Conservation (phyloP, 305 asterid genomes). For the Fraxinus angustifolia region DNA sequence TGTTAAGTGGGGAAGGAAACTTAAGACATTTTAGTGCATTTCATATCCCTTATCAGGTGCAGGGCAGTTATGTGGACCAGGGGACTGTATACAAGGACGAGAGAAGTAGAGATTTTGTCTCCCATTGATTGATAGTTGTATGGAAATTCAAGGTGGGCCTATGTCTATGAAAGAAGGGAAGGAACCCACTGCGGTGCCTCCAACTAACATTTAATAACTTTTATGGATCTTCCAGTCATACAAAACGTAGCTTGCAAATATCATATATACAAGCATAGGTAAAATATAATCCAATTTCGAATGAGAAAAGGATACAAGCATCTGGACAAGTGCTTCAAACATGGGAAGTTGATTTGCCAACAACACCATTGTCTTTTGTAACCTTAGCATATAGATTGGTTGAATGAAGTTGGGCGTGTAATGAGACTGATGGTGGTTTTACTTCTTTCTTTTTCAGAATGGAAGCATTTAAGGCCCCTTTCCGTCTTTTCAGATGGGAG, state of each 20-base stretch:
- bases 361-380: neutral
- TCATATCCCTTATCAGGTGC: neutral
- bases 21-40: neutral
- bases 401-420: neutral
- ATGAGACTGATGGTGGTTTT: neutral
- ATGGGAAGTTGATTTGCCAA: neutral
- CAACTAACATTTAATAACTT: neutral
- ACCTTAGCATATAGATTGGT: neutral
- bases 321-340: neutral
- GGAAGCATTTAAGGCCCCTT: neutral
- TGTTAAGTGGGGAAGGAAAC: neutral
- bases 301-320: neutral
- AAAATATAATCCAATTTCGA: neutral
- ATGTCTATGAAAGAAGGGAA: neutral
- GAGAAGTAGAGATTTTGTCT: neutral
- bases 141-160: neutral
- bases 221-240: neutral
- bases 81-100: neutral
- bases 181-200: neutral
- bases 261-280: neutral
- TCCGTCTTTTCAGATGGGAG: neutral
- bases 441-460: neutral
- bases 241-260: neutral
- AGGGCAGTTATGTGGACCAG: neutral
- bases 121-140: neutral